Percentiles rank a stretch among this genome's conserved stretches.
Conservation (phyloP, 1,284 basidiomycete species). For the Rhodotorula mucilaginosa region DNA sequence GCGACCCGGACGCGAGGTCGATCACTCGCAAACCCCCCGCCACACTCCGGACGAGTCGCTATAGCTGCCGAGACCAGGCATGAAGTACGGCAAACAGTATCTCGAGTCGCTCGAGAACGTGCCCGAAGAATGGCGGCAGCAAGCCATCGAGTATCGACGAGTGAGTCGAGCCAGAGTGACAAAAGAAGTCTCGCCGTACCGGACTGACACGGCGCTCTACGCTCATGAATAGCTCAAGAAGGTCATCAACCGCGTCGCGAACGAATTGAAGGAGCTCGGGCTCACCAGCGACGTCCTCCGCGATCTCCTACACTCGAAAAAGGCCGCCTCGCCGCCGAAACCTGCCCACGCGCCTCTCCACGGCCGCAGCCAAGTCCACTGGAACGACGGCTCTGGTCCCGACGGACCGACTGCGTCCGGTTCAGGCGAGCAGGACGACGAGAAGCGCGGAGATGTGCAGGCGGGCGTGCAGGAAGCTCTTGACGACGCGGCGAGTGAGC, state of each 20-base stretch:
- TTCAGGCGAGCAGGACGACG: slow-evolving; percentile 9
- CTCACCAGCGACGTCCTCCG: slow-evolving; percentile 63
- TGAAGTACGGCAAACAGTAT: slow-evolving; percentile 83
- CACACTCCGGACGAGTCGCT: background rate
- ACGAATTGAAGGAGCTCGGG: slow-evolving; percentile 75
- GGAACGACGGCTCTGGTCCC: background rate
- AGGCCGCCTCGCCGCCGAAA: background rate
- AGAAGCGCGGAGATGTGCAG: slow-evolving; percentile 7
- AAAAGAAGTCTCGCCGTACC: too few species aligned
- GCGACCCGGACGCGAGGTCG: too few species aligned
- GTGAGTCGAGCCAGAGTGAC: slow-evolving; percentile 50
- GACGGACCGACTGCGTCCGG: background rate
- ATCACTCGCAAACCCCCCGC: too few species aligned
- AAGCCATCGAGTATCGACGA: slow-evolving; percentile 82
- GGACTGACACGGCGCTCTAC: background rate
- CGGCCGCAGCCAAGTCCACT: background rate
- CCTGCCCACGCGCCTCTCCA: background rate
- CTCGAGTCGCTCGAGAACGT: slow-evolving; percentile 64
- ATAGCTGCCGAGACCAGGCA: slow-evolving; percentile 43
- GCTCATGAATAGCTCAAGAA: slow-evolving; percentile 72
- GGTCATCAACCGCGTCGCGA: slow-evolving; percentile 79
- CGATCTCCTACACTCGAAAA: slow-evolving; percentile 49
- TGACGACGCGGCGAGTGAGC: slow-evolving; percentile 16
- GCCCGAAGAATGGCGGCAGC: slow-evolving; percentile 68
- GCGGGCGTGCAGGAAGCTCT: slow-evolving; percentile 18